These are phyloP conservation scores for Elsinoe fawcettii DNA, from an alignment of 2,329 filamentous ascomycete genomes.

Conservation along the genomic window DNA sequence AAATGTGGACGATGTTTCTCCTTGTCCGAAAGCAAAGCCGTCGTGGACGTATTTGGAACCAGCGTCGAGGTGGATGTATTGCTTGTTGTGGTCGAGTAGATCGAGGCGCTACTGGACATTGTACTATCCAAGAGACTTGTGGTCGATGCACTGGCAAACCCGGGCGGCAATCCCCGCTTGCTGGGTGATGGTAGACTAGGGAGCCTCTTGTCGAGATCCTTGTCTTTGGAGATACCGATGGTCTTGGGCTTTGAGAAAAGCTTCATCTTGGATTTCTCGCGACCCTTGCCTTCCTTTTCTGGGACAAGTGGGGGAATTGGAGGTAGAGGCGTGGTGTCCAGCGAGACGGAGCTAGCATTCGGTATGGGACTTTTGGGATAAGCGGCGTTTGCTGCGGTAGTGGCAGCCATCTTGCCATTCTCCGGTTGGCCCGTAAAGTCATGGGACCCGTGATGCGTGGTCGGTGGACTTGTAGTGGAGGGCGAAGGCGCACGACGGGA, in stretches of 20 bases:
- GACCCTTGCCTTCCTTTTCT: conserved; percentile 48
- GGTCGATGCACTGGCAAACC: conserved; percentile 60
- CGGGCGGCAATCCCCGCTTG: conserved; percentile 55
- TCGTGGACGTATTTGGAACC: conserved; percentile 45
- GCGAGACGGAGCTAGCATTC: conserved; percentile 29
- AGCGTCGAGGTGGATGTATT: conserved; percentile 73
- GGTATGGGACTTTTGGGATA: conserved; percentile 56
- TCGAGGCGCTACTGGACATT: conserved; percentile 48
- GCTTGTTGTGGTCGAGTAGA: conserved; percentile 56
- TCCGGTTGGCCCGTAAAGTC: conserved; percentile 24
- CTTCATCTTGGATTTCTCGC: conserved; percentile 72
- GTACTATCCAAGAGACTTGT: conserved; percentile 58
- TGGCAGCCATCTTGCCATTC: conserved; percentile 54
- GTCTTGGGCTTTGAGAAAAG: conserved; percentile 71
- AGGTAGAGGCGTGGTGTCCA: conserved; percentile 27
- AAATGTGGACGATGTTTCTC: conserved; percentile 71
- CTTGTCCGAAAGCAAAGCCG: conserved; percentile 37
- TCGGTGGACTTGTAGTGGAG: conserved; percentile 14
- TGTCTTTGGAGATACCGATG: conserved; percentile 62
- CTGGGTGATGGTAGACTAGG: conserved; percentile 62
- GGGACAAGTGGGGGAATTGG: conserved; percentile 23
- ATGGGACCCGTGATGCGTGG: conserved; percentile 18
- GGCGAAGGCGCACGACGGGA: conserved; percentile 15
- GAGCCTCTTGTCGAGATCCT: conserved; percentile 51
- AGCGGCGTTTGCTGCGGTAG: conserved; percentile 64